phyloP scores from a whole-genome alignment of 2,329 filamentous ascomycete genomes.

The Aspergillus melleus region DNA sequence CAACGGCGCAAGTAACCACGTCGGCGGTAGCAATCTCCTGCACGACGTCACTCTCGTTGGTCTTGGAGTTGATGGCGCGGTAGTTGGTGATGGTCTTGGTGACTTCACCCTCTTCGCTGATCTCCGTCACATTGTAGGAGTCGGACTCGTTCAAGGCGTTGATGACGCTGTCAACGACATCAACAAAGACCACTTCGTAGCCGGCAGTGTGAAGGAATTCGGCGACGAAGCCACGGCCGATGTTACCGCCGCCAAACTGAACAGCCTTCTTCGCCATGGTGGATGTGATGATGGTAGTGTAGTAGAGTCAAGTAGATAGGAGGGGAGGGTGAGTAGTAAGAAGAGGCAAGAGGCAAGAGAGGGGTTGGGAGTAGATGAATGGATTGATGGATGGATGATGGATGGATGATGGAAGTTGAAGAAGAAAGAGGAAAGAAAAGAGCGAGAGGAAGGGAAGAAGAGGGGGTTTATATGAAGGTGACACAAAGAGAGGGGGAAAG shows the following conservation, averaged over 20 bases:
- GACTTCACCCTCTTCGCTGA: slow-evolving; percentile 78
- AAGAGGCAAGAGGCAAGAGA: slow-evolving; percentile 1
- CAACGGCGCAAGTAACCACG: slow-evolving; percentile 93
- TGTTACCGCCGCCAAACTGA: slow-evolving; percentile 85
- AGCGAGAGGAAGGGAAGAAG: background rate
- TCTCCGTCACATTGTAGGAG: slow-evolving; percentile 90
- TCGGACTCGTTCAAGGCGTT: slow-evolving; percentile 71
- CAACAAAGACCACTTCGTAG: slow-evolving; percentile 94
- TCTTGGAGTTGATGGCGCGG: slow-evolving; percentile 93
- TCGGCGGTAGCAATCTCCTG: slow-evolving; percentile 85
- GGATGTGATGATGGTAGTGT: background rate
- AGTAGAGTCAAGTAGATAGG: background rate
- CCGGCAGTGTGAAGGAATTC: slow-evolving; percentile 93
- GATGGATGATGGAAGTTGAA: slow-evolving; percentile 7
- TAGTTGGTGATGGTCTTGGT: slow-evolving; percentile 90
- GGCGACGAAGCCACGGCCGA: slow-evolving; percentile 82
- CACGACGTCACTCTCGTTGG: slow-evolving; percentile 76
- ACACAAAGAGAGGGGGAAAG: background rate
- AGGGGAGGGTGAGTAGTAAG: background rate
- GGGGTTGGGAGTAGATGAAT: background rate
- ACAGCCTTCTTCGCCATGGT: slow-evolving; percentile 66
- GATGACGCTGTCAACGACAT: slow-evolving; percentile 85
- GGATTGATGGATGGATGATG: too few relatives aligned
- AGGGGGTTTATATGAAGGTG: background rate
- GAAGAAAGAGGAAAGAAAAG: background rate